These are phyloP conservation scores for Endoconidiophora polonica DNA, from an alignment of 2,329 filamentous ascomycete species.

Conservation along the genomic window DNA sequence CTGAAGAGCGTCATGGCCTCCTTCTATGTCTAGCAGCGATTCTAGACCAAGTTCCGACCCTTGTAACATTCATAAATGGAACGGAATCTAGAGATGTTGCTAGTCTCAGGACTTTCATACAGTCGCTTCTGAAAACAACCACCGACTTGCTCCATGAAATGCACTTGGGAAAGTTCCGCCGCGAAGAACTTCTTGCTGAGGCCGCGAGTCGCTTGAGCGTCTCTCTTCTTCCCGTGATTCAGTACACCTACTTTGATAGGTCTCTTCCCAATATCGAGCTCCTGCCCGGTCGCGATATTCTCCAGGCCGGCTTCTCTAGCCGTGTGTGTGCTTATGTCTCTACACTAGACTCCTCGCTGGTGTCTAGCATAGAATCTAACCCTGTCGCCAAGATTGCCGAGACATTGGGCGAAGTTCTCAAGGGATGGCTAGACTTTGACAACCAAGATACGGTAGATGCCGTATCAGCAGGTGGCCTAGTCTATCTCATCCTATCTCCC, in stretches of 20 bases:
- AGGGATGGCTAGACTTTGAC: constrained; percentile 27
- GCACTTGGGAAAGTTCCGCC: constrained; percentile 30
- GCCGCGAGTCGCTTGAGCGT: constrained; percentile 41
- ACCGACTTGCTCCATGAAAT: constrained; percentile 19
- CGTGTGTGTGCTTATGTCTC: constrained; percentile 13
- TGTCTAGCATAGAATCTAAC: background rate
- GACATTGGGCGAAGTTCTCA: constrained; percentile 10
- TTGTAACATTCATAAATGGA: constrained; percentile 21
- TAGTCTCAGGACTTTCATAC: background rate
- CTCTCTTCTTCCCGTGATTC: constrained; percentile 28
- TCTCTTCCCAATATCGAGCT: background rate
- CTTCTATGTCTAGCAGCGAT: constrained; percentile 44
- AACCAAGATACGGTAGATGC: constrained; percentile 34
- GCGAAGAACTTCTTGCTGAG: constrained; percentile 48
- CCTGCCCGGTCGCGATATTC: constrained; percentile 1
- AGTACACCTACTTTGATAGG: background rate
- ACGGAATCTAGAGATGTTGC: background rate
- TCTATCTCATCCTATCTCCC: constrained; percentile 30
- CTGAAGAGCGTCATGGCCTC: constrained; percentile 54
- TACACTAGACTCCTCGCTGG: constrained; percentile 12
- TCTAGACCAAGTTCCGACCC: constrained; percentile 29
- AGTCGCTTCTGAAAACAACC: background rate
- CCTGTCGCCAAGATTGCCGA: background rate
- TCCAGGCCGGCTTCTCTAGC: background rate
- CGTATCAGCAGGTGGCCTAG: constrained; percentile 33